A percentile compares a stretch with the other conserved stretches of the same genome.
Evolutionary conservation across 768 basidiomycete species (phyloP).

Genomic region (Boletus reticuloceps): DNA sequence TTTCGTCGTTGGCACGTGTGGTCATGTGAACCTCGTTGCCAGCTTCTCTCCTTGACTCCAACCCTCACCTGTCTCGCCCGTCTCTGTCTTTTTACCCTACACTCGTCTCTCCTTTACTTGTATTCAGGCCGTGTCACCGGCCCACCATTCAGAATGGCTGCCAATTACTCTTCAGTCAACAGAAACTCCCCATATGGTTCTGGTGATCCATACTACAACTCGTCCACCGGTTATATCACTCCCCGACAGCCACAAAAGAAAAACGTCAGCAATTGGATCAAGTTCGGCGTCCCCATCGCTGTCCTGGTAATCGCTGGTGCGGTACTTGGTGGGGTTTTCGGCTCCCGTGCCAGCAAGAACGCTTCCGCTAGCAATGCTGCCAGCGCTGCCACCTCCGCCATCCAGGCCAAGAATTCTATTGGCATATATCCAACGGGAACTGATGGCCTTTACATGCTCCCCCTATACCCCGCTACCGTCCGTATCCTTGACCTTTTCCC

Average conservation of each 20-base stretch:
- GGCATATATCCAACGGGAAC: constrained; percentile 78
- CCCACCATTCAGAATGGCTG: constrained; percentile 34
- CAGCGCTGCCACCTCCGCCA: constrained; percentile 47
- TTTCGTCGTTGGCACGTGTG: constrained; percentile 3
- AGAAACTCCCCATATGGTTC: constrained; percentile 49
- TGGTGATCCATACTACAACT: constrained; percentile 66
- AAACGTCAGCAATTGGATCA: constrained; percentile 67
- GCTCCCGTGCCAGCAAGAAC: constrained; percentile 51
- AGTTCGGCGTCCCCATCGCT: constrained; percentile 66
- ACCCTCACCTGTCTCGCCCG: background rate
- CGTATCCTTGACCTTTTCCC: constrained; percentile 35
- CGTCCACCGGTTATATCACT: constrained; percentile 68
- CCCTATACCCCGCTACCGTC: constrained; percentile 86
- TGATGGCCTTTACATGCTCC: constrained; percentile 74
- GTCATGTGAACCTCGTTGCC: constrained; percentile 9
- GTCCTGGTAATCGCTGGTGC: constrained; percentile 64
- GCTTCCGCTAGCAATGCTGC: constrained; percentile 21
- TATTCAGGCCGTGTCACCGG: constrained; percentile 14
- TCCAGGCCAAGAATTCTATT: constrained; percentile 55
- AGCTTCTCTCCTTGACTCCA: background rate
- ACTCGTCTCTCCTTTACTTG: constrained; percentile 22
- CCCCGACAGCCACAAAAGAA: constrained; percentile 48
- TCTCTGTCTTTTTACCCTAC: constrained; percentile 12
- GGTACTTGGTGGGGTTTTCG: constrained; percentile 79
- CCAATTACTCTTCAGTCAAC: constrained; percentile 37